Percentiles rank a stretch among this genome's conserved stretches.
Conservation (phyloP, 306 rosid species). For the Malus domestica region DNA sequence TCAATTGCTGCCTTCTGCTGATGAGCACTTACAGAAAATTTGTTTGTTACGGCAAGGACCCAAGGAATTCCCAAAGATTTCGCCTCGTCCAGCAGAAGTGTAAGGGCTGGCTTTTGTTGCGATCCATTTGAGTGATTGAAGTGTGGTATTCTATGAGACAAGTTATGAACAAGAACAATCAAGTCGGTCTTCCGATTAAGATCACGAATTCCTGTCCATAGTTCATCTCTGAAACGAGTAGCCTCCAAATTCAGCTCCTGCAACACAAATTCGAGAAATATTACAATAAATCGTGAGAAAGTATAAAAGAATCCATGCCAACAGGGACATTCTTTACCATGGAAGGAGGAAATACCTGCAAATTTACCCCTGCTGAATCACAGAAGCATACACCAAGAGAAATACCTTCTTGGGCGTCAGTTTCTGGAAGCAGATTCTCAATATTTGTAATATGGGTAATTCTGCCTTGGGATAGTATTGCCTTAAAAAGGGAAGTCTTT, state of each 20-base stretch:
- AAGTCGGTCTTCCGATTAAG: conserved; percentile 75
- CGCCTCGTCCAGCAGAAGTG: conserved; percentile 89
- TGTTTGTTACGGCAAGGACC: conserved; percentile 94
- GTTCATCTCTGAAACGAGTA: conserved; percentile 67
- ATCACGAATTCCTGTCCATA: conserved; percentile 86
- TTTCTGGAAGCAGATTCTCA: conserved; percentile 54
- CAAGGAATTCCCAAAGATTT: conserved; percentile 93
- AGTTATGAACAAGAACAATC: conserved; percentile 87
- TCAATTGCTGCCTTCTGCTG: conserved; percentile 73
- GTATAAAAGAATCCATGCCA: neutral
- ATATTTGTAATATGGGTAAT: conserved; percentile 31
- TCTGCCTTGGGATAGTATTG: conserved; percentile 58
- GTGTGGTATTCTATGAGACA: conserved; percentile 85
- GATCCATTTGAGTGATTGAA: conserved; percentile 41
- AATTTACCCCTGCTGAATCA: conserved; percentile 73
- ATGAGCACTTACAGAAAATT: conserved; percentile 93
- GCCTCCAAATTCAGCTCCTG: conserved; percentile 71
- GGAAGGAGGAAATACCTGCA: conserved; percentile 52
- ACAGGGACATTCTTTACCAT: neutral
- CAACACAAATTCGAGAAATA: conserved; percentile 5
- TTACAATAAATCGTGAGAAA: neutral
- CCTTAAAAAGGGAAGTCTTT: conserved; percentile 88
- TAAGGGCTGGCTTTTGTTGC: conserved; percentile 65
- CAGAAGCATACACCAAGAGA: conserved; percentile 74
- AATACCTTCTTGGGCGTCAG: conserved; percentile 60